Conservation (phyloP, 2,329 filamentous ascomycete species). For the Fusarium dimerum region DNA sequence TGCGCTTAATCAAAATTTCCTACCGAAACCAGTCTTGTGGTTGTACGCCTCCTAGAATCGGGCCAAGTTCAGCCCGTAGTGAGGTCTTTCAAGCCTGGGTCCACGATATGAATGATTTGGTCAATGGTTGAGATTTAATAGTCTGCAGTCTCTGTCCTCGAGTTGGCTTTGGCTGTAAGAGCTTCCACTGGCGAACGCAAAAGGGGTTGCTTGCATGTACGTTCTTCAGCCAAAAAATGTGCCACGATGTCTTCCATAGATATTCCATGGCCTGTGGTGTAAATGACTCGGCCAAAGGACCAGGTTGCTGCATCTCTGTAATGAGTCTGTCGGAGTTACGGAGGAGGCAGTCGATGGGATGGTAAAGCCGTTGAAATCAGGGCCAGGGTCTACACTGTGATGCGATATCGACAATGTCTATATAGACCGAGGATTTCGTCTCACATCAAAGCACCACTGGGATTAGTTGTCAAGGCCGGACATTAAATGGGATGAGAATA, state of each 20-base stretch:
- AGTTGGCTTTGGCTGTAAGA: neutral
- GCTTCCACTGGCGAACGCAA: neutral
- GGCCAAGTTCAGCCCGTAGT: slow-evolving; percentile 9
- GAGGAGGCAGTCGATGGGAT: neutral
- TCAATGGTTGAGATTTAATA: neutral
- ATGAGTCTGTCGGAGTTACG: neutral
- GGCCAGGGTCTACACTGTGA: neutral
- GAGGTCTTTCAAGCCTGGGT: neutral
- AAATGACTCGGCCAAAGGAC: neutral
- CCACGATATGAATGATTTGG: neutral
- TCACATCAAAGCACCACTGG: too few species aligned
- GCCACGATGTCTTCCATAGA: neutral
- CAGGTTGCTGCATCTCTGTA: neutral
- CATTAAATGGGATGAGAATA: too few species aligned
- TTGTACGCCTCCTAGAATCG: slow-evolving; percentile 19
- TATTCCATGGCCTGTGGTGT: neutral
- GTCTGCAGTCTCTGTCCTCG: neutral
- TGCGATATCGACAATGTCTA: neutral
- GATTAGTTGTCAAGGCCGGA: too few species aligned
- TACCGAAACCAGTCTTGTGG: slow-evolving; percentile 21
- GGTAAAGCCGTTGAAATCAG: neutral
- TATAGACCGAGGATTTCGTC: too few species aligned
- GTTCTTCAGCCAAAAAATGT: neutral
- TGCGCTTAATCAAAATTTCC: slow-evolving; percentile 14
- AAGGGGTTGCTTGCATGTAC: too few species aligned